Evolutionary conservation across 768 basidiomycete genomes (phyloP), one percentile per base, ranked within the genome.

Genomic region (Kwoniella sp.): DNA sequence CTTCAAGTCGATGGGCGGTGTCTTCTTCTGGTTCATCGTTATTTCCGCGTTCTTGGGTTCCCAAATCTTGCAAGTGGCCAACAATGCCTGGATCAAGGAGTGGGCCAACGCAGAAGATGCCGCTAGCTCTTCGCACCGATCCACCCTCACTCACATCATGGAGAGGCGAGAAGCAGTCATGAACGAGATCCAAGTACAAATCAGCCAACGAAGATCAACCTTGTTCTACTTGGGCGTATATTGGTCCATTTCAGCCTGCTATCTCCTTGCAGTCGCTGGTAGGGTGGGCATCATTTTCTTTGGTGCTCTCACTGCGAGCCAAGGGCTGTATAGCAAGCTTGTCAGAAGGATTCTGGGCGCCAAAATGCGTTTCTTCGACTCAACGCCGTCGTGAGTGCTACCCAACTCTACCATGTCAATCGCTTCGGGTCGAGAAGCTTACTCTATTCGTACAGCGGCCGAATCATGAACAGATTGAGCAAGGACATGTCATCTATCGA

Each of bases 401-500:
- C 7, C 26, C 1, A 13, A 29, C 59, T 52, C 12, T n/a, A 22
- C 25, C n/a, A n/a, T n/a, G n/a, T 54, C 7, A 29, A 48, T 34
- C 48, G 17, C 20, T 37, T 26, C 45, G 30, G 34, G 5, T 58
- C 30, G 55, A 57, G 12, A 15, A 37, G 13, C 25, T 37, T 26
- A 13, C 25, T n/a, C 23, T 23, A 26, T 55, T 22, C 9, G 90
- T 71, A 82, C 0, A 86, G 89, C 41, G 91, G 91, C 11, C 83
- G 89, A 8, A 89, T 92, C 69, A 83, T 90, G 41, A 91, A 92
- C 72, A 85, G 92, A 20, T 90, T 92, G 73, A 89, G 88, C 0
- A 92, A 92, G 83, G 90, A 92, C 70, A 88, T 92, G 72, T 87
- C 87, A 57, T 87, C 87, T 4, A 86, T 91, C 48, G 90, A 92